Conservation (phyloP, 2,329 filamentous ascomycete genomes). For the Rutstroemia sp. region DNA sequence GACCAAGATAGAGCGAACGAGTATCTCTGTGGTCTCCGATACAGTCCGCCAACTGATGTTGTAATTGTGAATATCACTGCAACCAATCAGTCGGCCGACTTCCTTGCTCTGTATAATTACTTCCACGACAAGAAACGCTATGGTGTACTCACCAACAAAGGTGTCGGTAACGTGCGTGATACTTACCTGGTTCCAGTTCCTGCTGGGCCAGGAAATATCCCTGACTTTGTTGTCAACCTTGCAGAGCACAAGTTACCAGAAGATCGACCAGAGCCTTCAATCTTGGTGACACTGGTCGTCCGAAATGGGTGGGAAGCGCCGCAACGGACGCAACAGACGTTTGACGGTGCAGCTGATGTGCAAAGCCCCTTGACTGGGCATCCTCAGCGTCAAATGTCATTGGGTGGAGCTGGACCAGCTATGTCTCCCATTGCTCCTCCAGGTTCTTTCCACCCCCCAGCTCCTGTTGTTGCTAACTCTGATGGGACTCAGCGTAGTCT, state of each 20-base stretch:
- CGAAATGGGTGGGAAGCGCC: constrained; percentile 44
- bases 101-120: constrained; percentile 77
- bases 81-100: constrained; percentile 52
- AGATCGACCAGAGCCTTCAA: constrained; percentile 63
- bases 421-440: constrained; percentile 47
- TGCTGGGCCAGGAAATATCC: constrained; percentile 60
- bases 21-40: constrained; percentile 82
- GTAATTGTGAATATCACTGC: constrained; percentile 68
- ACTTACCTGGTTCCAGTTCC: constrained; percentile 86
- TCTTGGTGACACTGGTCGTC: constrained; percentile 81
- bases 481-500: constrained; percentile 25
- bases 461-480: constrained; percentile 16
- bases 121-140: constrained; percentile 77
- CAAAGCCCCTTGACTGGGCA: constrained; percentile 30
- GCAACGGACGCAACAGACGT: constrained; percentile 6
- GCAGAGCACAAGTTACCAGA: constrained; percentile 73
- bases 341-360: constrained; percentile 18
- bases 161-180: constrained; percentile 70
- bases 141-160: constrained; percentile 76
- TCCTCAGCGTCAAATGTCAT: constrained; percentile 39
- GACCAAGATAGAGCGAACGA: constrained; percentile 76
- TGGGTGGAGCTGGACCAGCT: constrained; percentile 38
- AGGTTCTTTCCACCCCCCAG: constrained; percentile 20
- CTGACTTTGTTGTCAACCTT: constrained; percentile 84
- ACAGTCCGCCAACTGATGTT: constrained; percentile 75